These are phyloP conservation scores for Tolypocladium tropicale DNA, from an alignment of 2,329 filamentous ascomycete species.

Conservation along the genomic window DNA sequence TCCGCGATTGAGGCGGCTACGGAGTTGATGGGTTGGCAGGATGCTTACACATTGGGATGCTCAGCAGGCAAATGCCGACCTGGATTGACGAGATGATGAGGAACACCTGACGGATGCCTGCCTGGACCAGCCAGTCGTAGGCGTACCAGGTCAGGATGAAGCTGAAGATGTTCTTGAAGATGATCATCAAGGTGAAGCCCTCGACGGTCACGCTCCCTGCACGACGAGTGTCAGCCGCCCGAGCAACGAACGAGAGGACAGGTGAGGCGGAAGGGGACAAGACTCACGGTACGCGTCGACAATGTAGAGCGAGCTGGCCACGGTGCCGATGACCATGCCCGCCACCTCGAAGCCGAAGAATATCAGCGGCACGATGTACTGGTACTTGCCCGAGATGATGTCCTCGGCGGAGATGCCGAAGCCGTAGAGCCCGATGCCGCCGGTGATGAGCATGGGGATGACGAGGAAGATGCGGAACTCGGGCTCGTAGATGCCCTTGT, in stretches of 20 bases:
- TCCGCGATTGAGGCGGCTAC: too few relatives aligned
- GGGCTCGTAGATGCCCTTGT: constrained; percentile 78
- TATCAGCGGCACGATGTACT: constrained; percentile 64
- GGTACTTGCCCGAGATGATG: constrained; percentile 43
- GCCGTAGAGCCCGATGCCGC: constrained; percentile 70
- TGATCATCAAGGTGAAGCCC: constrained; percentile 77
- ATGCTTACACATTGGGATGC: constrained; percentile 68
- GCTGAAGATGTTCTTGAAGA: constrained; percentile 93
- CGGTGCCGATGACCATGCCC: constrained; percentile 86
- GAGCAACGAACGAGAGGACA: background rate
- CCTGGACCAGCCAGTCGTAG: constrained; percentile 68
- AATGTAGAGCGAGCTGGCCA: constrained; percentile 77
- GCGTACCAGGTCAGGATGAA: constrained; percentile 78
- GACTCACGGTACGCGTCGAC: constrained; percentile 80
- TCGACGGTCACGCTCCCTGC: constrained; percentile 72
- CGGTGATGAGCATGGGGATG: constrained; percentile 69
- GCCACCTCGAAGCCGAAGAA: constrained; percentile 80
- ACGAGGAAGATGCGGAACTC: constrained; percentile 83
- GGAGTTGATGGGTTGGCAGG: background rate
- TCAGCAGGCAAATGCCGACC: constrained; percentile 63
- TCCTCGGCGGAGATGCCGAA: constrained; percentile 67
- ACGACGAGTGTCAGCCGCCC: constrained; percentile 3
- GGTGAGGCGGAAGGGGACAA: background rate
- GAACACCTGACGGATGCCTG: constrained; percentile 54
- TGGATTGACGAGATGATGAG: constrained; percentile 66